Evolutionary conservation across 225 moss, liverwort and hornwort species (phyloP), one percentile per base, ranked within the genome.

Genomic region (Pseudoscleropodium purum): DNA sequence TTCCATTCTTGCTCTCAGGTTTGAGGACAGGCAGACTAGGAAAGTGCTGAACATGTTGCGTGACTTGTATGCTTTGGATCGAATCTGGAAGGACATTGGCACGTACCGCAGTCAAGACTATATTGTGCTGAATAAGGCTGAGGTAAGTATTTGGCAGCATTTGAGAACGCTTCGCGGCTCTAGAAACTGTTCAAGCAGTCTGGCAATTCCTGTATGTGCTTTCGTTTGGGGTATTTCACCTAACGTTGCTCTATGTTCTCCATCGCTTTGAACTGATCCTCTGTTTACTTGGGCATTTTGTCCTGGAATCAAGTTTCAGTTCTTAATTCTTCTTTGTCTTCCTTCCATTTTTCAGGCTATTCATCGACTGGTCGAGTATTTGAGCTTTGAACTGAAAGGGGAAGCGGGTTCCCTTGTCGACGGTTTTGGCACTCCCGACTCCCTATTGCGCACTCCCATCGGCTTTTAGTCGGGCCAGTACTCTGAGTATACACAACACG

Each of bases 11-110:
- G 59, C 59, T 59, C 23, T 9, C 23, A 59, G 23, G 59, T 59
- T 9, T 20, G 20, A 57, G 57, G 8, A 21, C 57, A 57, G 21
- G 57, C 57, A 57, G 57, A 57, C 57, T 8, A 57, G 21, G 57
- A 21, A 20, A 57, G 57, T 21, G 57, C 57, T 57, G 21, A 57
- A 57, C 57, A 57, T 57, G 57, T 20, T 57, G 57, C 57, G 57
- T 57, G 21, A 57, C 86, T 90, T 96, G 60, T 96, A 96, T 63
- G 96, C 95, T 34, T 88, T 95, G 85, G 96, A 96, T 89, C 95
- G 96, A 85, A 96, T 96, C 54, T 96, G 95, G 96, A 94, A 96
- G 86, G 96, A 96, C 91, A 94, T 96, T 51, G 96, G 96, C 89
- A 96, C 96, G 10, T 96, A 95, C 91, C 93, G 96, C 83, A 96